Base-by-base conservation (phyloP, 495 filamentous ascomycete species). In the Pyronema domesticum region DNA sequence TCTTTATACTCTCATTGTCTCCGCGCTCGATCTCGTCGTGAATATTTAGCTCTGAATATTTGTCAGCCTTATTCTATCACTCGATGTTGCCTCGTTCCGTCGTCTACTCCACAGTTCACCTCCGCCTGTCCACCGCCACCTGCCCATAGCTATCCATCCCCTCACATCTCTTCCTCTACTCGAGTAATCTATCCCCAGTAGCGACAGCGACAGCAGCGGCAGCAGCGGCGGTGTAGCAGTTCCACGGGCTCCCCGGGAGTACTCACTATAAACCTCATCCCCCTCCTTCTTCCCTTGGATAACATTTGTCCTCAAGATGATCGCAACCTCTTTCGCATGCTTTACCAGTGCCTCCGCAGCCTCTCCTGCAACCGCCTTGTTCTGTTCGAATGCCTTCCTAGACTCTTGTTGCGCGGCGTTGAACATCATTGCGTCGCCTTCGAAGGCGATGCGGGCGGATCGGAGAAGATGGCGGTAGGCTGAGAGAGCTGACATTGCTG, bases 11-110 rank as follows among this genome's bases (percentile, higher is more conserved):
- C 53, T 93, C 85, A 62, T 98, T 98, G 71, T 95, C 85, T 33
- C 89, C 87, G 36, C 85, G 74, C 68, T 96, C 91, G 44, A 84
- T 98, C 53, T 89, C 72, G 47, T 93, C 77, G 67, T 95, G 91
- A 62, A 98, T 94, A 13, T 78, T 73, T 50, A 98, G 72, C 66
- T 84, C 88, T 93, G 58, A n/a, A 30, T 5, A 30, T 30, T 5
- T 5, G 23, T 30, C 23, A 30, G 23, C 23, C 5, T 30, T n/a
- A n/a, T n/a, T n/a, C n/a, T n/a, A n/a, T n/a, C n/a, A n/a, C n/a
- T n/a, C n/a, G n/a, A n/a, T n/a, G n/a, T n/a, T n/a, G n/a, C n/a
- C n/a, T n/a, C n/a, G n/a, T n/a, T n/a, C n/a, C n/a, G n/a, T n/a
- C n/a, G n/a, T n/a, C n/a, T n/a, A n/a, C n/a, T n/a, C n/a, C n/a